phyloP scores from a whole-genome alignment of 2,329 filamentous ascomycete genomes.

The Huntiella decipiens region DNA sequence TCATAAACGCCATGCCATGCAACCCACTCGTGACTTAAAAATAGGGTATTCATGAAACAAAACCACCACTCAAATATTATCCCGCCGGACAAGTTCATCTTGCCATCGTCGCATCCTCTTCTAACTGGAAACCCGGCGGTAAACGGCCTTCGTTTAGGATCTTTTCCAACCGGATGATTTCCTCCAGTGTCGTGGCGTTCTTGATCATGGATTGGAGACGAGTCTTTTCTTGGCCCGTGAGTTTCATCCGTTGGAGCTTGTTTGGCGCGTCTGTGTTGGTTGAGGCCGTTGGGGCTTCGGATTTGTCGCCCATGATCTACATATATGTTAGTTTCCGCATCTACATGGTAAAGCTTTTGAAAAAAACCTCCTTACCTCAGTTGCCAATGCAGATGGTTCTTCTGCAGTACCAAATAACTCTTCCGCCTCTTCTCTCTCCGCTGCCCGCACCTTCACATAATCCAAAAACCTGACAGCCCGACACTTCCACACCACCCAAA shows the following conservation, averaged over 20 bases:
- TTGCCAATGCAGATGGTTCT: constrained; percentile 63
- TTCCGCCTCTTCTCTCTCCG: constrained; percentile 54
- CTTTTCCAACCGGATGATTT: constrained; percentile 81
- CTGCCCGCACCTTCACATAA: constrained; percentile 76
- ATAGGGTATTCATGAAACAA: constrained; percentile 2
- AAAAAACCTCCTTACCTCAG: constrained; percentile 30
- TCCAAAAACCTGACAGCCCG: constrained; percentile 78
- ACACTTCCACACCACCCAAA: constrained; percentile 77
- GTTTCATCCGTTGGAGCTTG: constrained; percentile 58
- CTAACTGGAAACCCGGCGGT: constrained; percentile 44
- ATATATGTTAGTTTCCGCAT: neutral
- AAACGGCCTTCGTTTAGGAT: constrained; percentile 77
- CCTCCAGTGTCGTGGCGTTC: constrained; percentile 72
- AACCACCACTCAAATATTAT: neutral
- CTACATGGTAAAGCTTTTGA: neutral
- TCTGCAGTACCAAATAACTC: constrained; percentile 69
- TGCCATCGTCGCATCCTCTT: constrained; percentile 37
- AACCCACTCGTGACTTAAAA: neutral
- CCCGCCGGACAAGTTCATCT: constrained; percentile 23
- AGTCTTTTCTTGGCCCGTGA: constrained; percentile 78
- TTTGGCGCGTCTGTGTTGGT: constrained; percentile 19
- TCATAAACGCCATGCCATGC: neutral
- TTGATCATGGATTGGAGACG: constrained; percentile 71
- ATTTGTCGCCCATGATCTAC: constrained; percentile 69
- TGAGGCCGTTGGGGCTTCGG: constrained; percentile 38